These are phyloP conservation scores for Boletus rufocinnamomeus DNA, from an alignment of 768 basidiomycete genomes.

Conservation along the genomic window DNA sequence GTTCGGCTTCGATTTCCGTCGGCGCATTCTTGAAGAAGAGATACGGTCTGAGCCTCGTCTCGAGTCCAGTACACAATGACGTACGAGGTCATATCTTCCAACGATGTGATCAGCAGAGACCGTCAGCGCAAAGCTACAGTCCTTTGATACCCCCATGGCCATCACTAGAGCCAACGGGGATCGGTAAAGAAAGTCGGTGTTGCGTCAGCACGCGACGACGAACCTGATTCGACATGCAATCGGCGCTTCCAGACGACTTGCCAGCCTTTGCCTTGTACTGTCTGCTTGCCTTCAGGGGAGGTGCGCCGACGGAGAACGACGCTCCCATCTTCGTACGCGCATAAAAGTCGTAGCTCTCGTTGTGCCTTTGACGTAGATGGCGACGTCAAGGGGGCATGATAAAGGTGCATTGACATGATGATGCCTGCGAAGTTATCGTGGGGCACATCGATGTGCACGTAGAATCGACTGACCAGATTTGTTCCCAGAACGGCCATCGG, in stretches of 20 bases:
- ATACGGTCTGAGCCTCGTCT: background rate
- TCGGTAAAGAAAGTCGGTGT: background rate
- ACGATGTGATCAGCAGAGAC: constrained; percentile 86
- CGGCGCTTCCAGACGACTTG: constrained; percentile 65
- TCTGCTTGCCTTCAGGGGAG: constrained; percentile 38
- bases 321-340: constrained; percentile 86
- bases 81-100: constrained; percentile 61
- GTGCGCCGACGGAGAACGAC: constrained; percentile 67
- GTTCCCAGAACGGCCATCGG: constrained; percentile 52
- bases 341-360: constrained; percentile 58
- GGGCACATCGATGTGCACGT: background rate
- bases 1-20: constrained; percentile 23
- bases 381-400: constrained; percentile 34
- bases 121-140: constrained; percentile 63
- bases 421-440: constrained; percentile 54
- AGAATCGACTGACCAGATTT: constrained; percentile 51
- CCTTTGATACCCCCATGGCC: constrained; percentile 74
- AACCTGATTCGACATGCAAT: constrained; percentile 74
- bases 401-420: constrained; percentile 86
- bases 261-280: constrained; percentile 75
- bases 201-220: constrained; percentile 19
- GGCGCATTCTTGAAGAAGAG: constrained; percentile 1
- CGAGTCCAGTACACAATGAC: constrained; percentile 10
- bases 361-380: constrained; percentile 35
- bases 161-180: constrained; percentile 56